Base-by-base conservation (phyloP, 768 basidiomycete genomes). In the Serendipita sp. region DNA sequence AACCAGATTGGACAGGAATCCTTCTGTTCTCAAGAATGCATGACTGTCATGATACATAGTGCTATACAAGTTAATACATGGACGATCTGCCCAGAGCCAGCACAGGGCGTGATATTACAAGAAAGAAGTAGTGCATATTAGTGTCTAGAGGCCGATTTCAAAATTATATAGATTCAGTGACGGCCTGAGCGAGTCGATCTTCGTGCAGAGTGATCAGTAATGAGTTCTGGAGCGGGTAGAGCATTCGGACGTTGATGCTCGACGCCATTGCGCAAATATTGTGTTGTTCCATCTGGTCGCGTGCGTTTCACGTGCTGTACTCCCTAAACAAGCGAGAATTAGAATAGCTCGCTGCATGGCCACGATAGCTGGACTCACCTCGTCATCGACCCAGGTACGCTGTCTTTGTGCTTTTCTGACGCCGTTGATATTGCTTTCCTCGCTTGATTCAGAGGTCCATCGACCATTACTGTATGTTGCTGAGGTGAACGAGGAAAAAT, bases 371-470 rank as follows among this genome's bases (percentile, higher is more conserved):
- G 53, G 17, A 58, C 53, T 11, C 26, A 58, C 53, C 24, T 58
- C 26, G 9, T 24, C 53, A 20, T 58, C 53, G 11, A 34, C 3
- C 53, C 53, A 58, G 5, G 17, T 34, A 31, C 53, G 53, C 30
- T 58, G 53, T n/a, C 26, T 34, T 31, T 58, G 53, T 26, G 17
- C 28, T n/a, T 33, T 58, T 9, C 53, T 58, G 24, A 30, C 53
- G 26, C 53, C 53, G 26, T 58, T 33, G 24, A 58, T 31, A 34
- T 58, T 58, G 30, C 53, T 58, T 26, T 58, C 53, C 33, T 58
- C 53, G 33, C 17, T n/a, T 58, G 53, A 58, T 31, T 58, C 53
- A 31, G 53, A 22, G 5, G 20, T 58, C 53, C 53, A 58, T 58
- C 33, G 24, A n/a, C 53, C 53, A 34, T 58, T 34, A n/a, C 30